Evolutionary conservation across 2,329 filamentous ascomycete species (phyloP).

Genomic region (Curvularia verruculosa): DNA sequence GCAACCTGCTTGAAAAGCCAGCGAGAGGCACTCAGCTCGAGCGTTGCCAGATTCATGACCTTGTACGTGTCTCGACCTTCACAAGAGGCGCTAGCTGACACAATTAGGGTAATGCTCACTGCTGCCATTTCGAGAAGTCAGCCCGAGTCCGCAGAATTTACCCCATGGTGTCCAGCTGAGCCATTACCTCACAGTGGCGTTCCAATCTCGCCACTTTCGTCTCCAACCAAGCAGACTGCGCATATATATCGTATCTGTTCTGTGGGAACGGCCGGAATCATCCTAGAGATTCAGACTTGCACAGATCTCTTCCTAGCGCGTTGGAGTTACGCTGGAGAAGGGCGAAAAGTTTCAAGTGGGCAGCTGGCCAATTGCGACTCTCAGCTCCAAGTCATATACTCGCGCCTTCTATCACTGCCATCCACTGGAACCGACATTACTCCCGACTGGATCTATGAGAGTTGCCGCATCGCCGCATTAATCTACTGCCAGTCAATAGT

Average conservation of each 20-base stretch:
- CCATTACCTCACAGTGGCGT: constrained; percentile 3
- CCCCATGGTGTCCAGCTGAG: constrained; percentile 16
- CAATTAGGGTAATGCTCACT: constrained; percentile 29
- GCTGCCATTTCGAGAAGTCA: constrained; percentile 34
- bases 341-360: constrained; percentile 8
- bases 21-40: constrained; percentile 27
- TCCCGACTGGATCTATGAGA: constrained; percentile 43
- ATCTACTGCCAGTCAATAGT: constrained; percentile 43
- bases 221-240: constrained; percentile 25
- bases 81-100: constrained; percentile 1
- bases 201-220: constrained; percentile 34
- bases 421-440: constrained; percentile 18
- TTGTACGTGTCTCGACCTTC: constrained; percentile 29
- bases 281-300: constrained; percentile 36
- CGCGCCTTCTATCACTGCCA: constrained; percentile 23
- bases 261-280: constrained; percentile 27
- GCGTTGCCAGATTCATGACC: constrained; percentile 33
- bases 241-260: constrained; percentile 28
- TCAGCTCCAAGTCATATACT: constrained; percentile 35
- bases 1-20: constrained; percentile 31
- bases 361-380: constrained; percentile 29
- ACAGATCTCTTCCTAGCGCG: constrained; percentile 29
- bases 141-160: constrained; percentile 23
- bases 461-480: constrained; percentile 38
- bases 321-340: constrained; percentile 23